phyloP scores from a whole-genome alignment of 345 rosid genomes.

The Syzygium aromaticum region DNA sequence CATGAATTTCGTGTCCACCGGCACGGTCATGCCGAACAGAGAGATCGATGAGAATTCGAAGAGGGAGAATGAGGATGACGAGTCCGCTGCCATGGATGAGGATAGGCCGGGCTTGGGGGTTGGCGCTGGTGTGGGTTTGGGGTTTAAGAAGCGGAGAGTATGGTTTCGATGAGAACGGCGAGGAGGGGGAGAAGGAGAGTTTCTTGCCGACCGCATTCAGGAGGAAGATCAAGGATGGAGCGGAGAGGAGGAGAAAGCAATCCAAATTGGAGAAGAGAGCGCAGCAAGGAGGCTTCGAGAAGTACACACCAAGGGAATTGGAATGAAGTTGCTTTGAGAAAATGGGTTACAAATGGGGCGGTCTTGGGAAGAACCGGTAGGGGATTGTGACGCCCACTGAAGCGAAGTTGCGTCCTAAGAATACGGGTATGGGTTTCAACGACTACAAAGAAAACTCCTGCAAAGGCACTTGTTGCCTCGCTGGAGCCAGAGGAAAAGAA shows the following conservation, averaged over 20 bases:
- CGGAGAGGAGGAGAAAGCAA: slow-evolving; percentile 52
- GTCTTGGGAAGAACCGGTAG: slow-evolving; percentile 71
- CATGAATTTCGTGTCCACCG: slow-evolving; percentile 66
- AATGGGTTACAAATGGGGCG: slow-evolving; percentile 89
- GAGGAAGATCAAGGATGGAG: slow-evolving; percentile 67
- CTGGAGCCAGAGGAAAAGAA: slow-evolving; percentile 54
- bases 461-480: slow-evolving; percentile 29
- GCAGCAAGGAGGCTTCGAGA: slow-evolving; percentile 54
- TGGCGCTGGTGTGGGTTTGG: slow-evolving; percentile 36
- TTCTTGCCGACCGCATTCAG: slow-evolving; percentile 67
- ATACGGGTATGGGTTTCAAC: slow-evolving; percentile 83
- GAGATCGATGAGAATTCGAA: slow-evolving; percentile 54
- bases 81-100: slow-evolving; percentile 9
- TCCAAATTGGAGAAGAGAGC: slow-evolving; percentile 47
- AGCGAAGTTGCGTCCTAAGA: slow-evolving; percentile 77
- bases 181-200: slow-evolving; percentile 6
- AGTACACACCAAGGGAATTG: slow-evolving; percentile 71
- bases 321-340: slow-evolving; percentile 76
- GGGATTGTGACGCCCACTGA: slow-evolving; percentile 76
- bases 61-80: slow-evolving; percentile 22
- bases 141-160: slow-evolving; percentile 8
- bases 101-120: slow-evolving; percentile 50
- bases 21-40: slow-evolving; percentile 60
- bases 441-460: slow-evolving; percentile 60
- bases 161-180: slow-evolving; percentile 15